Evolutionary conservation across 768 basidiomycete genomes (phyloP).

Genomic region (Mycena metata): DNA sequence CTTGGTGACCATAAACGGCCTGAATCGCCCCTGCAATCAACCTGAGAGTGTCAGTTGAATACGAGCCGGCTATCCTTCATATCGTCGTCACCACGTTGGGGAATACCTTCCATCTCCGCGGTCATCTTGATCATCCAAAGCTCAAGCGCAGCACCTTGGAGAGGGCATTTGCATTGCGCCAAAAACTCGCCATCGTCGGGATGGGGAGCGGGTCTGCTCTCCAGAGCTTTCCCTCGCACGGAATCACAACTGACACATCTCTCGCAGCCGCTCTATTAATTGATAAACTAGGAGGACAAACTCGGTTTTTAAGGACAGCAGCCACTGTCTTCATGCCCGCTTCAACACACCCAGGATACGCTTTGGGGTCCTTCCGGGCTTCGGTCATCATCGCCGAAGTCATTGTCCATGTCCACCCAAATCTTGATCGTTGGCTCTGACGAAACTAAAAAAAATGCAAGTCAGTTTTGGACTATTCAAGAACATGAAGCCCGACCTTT

Average conservation of each 20-base stretch:
- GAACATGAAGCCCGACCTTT: not conserved
- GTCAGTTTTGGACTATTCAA: not conserved
- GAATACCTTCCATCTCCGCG: not conserved
- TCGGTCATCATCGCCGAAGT: not conserved
- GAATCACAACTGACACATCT: constrained; percentile 10
- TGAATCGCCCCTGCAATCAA: not conserved
- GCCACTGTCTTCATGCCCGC: not conserved
- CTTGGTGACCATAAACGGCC: not conserved
- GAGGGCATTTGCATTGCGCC: constrained; percentile 12
- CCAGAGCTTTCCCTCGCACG: not conserved
- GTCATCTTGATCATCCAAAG: constrained; percentile 18
- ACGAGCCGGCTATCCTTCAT: not conserved
- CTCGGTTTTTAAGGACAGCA: not conserved
- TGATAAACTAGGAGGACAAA: not conserved
- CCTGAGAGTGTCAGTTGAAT: constrained; percentile 9
- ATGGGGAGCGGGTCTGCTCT: not conserved
- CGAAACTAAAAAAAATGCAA: not conserved
- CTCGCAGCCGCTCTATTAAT: not conserved
- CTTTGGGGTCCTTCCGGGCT: not conserved
- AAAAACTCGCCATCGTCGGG: not conserved
- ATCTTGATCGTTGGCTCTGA: not conserved
- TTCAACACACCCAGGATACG: not conserved
- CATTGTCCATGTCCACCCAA: not conserved
- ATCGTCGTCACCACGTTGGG: not conserved
- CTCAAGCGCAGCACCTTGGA: constrained; percentile 15